These are phyloP conservation scores for Prunus yedoensis DNA, from an alignment of 331 rosid genomes.

Conservation along the genomic window DNA sequence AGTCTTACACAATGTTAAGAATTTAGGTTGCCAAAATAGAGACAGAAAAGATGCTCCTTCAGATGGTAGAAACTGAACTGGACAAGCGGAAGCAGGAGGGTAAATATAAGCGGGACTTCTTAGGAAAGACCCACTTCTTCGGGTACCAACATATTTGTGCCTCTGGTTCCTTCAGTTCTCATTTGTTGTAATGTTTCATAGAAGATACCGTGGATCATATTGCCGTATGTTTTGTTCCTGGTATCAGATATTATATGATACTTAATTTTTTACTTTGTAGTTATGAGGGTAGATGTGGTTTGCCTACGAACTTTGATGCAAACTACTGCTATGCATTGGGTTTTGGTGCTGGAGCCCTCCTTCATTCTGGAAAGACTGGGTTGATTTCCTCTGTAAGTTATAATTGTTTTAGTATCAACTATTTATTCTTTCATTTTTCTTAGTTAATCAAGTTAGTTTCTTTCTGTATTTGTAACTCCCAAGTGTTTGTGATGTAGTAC, in stretches of 20 bases:
- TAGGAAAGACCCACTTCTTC: constrained; percentile 25
- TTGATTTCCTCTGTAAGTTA: constrained; percentile 21
- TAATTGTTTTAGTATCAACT: not conserved
- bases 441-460: not conserved
- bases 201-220: not conserved
- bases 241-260: not conserved
- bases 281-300: constrained; percentile 28
- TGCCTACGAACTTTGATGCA: constrained; percentile 28
- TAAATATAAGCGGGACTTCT: constrained; percentile 1
- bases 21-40: constrained; percentile 29
- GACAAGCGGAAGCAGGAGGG: constrained; percentile 12
- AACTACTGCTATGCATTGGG: constrained; percentile 32
- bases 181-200: no score
- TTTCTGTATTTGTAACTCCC: no score
- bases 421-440: not conserved
- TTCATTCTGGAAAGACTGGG: constrained; percentile 28
- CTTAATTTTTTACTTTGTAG: constrained; percentile 1
- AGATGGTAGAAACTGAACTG: constrained; percentile 30
- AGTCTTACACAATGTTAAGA: not conserved
- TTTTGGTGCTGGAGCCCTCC: constrained; percentile 24
- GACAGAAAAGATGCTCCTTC: constrained; percentile 25
- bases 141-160: constrained; percentile 9
- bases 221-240: not conserved
- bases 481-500: not conserved
- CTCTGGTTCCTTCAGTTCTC: not conserved